Evolutionary conservation across 2,329 filamentous ascomycete genomes (phyloP).

Genomic region (Chrysosporium keratinophilum): DNA sequence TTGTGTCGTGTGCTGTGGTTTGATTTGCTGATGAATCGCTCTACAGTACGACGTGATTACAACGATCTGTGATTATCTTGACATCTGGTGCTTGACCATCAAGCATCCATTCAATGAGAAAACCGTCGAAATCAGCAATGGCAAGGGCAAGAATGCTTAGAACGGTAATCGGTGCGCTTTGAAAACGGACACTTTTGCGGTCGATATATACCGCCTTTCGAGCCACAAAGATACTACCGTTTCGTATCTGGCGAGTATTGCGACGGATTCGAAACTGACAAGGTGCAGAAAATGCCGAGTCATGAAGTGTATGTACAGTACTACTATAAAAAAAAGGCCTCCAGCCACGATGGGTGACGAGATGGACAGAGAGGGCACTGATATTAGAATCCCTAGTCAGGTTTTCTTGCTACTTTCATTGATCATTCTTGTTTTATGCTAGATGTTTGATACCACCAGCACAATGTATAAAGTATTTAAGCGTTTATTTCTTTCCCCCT

Average conservation of each 20-base stretch:
- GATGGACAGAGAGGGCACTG: too few relatives aligned
- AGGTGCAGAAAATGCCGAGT: too few relatives aligned
- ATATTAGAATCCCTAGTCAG: too few relatives aligned
- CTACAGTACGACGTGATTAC: conserved; percentile 74
- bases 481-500: neutral
- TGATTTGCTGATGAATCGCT: neutral
- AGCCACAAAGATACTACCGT: too few relatives aligned
- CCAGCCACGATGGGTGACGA: too few relatives aligned
- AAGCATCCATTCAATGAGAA: conserved; percentile 58
- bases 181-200: too few relatives aligned
- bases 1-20: neutral
- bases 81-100: conserved; percentile 97
- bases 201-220: too few relatives aligned
- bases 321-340: too few relatives aligned
- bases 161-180: neutral
- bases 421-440: neutral
- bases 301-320: too few relatives aligned
- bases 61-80: conserved; percentile 93
- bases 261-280: too few relatives aligned
- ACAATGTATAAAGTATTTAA: neutral
- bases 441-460: neutral
- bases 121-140: neutral
- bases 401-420: neutral
- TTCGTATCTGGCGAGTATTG: too few relatives aligned
- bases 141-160: neutral